Percentiles rank a stretch among this genome's conserved stretches.
Evolutionary conservation across 352 stramenopile species (phyloP).

Genomic region (Aphanomyces stellatus): DNA sequence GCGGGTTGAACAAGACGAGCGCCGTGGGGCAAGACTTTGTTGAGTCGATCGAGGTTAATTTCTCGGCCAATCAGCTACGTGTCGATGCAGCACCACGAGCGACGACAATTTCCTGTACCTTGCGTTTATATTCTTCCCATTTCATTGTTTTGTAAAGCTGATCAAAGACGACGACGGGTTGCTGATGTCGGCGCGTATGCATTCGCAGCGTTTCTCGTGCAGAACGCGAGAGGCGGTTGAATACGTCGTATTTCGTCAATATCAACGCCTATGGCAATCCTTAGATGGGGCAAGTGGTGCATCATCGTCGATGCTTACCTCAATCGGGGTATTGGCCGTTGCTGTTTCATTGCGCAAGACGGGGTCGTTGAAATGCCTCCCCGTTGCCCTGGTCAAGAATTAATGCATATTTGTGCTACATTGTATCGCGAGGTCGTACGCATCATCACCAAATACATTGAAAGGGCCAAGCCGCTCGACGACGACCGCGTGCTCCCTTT

Average conservation of each 20-base stretch:
- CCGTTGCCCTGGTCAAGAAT: slow-evolving; percentile 38
- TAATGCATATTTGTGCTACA: background rate
- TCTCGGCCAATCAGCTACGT: slow-evolving; percentile 22
- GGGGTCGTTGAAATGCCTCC: slow-evolving; percentile 52
- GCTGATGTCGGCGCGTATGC: slow-evolving; percentile 32
- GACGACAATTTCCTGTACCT: slow-evolving; percentile 24
- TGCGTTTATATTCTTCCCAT: slow-evolving; percentile 50
- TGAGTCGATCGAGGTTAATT: slow-evolving; percentile 40
- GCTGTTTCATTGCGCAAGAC: slow-evolving; percentile 55
- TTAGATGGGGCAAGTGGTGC: background rate
- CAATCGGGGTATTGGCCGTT: slow-evolving; percentile 53
- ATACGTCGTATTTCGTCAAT: slow-evolving; percentile 74
- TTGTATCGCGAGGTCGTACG: slow-evolving; percentile 32
- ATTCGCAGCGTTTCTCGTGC: slow-evolving; percentile 45
- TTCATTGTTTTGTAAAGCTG: slow-evolving; percentile 60
- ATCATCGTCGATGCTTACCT: slow-evolving; percentile 20
- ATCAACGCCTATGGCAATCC: slow-evolving; percentile 28
- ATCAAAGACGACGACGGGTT: slow-evolving; percentile 57
- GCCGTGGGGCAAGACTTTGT: slow-evolving; percentile 29
- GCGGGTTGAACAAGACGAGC: background rate
- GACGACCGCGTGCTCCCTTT: slow-evolving; percentile 33
- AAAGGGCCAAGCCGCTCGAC: slow-evolving; percentile 50
- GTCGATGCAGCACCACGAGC: background rate
- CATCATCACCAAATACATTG: slow-evolving; percentile 57
- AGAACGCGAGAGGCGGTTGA: slow-evolving; percentile 48